phyloP scores from a whole-genome alignment of 139 green algal species.

The Trebouxia sp. region DNA sequence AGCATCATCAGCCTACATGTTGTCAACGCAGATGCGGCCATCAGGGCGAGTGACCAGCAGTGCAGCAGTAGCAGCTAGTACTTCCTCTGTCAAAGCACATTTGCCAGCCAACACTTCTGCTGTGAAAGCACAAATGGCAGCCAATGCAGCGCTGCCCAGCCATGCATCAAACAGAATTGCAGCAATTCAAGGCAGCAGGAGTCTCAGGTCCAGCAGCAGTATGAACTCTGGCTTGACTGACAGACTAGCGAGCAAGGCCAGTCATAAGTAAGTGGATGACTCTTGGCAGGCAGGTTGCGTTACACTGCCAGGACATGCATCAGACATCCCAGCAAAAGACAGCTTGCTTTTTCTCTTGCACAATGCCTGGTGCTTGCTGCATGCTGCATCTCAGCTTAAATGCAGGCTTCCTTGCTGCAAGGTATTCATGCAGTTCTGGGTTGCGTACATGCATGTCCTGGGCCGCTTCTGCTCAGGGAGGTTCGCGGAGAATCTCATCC shows the following conservation, averaged over 20 bases:
- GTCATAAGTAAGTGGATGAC: conserved; percentile 1
- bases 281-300: too few relatives aligned
- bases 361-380: too few relatives aligned
- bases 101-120: background rate
- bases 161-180: background rate
- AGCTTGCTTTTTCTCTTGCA: too few relatives aligned
- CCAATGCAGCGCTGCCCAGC: background rate
- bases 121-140: background rate
- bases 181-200: background rate
- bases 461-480: too few relatives aligned
- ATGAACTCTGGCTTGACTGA: too few relatives aligned
- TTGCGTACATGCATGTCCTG: too few relatives aligned
- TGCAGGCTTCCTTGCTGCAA: too few relatives aligned
- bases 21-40: background rate
- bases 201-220: background rate
- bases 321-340: too few relatives aligned
- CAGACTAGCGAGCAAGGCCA: background rate
- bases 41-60: conserved; percentile 1
- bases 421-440: too few relatives aligned
- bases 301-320: too few relatives aligned
- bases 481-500: too few relatives aligned
- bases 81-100: background rate
- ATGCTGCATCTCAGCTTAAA: too few relatives aligned
- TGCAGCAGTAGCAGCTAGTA: background rate
- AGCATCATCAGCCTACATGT: background rate